Evolutionary conservation across 2,329 filamentous ascomycete genomes (phyloP), one percentile per base, ranked within the genome.

Genomic region (Diaporthe citriasiana): DNA sequence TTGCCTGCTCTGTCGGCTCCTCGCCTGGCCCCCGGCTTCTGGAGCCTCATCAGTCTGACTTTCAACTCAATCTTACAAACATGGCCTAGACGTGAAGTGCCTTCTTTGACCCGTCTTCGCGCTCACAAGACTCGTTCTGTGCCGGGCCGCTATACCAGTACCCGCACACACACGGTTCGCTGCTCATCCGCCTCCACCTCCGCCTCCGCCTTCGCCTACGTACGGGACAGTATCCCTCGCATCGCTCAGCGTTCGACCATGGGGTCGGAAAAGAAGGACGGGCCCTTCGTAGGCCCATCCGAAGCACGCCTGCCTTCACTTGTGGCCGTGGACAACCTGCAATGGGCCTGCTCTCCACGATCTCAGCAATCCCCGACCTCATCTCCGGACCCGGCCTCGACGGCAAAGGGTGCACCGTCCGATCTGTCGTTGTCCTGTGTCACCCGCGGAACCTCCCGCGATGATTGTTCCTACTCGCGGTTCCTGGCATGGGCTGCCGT

Each of bases 401-500:
- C 57, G 45, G 56, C 65, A 51, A 53, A 74, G 56, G 59, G 7
- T 53, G 33, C 17, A 40, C 45, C 56, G 50, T 25, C 35, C 25
- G 70, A 42, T 38, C 60, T 56, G 19, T 66, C 72, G 17, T n/a
- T 75, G 19, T 75, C 74, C 50, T 75, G 74, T 51, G 74, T 75
- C 72, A 84, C 83, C 76, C 85, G 84, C 75, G 83, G 85, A 60
- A 85, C 84, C 30, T 80, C 83, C 15, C 82, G 81, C 40, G 84
- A 88, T 74, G 87, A 89, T 77, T 89, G 88, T 78, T 86, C 86
- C 27, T 83, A 87, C 57, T 84, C 89, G 77, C 83, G 86, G 73
- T 90, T 90, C 80, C 86, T 90, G 77, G 87, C 88, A 69, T 90
- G 89, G 88, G 86, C 85, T 45, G 89, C 88, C 59, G 83, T 89